These are phyloP conservation scores for Acanthamoeba triangularis DNA, from an alignment of 208 protist species.

Conservation along the genomic window DNA sequence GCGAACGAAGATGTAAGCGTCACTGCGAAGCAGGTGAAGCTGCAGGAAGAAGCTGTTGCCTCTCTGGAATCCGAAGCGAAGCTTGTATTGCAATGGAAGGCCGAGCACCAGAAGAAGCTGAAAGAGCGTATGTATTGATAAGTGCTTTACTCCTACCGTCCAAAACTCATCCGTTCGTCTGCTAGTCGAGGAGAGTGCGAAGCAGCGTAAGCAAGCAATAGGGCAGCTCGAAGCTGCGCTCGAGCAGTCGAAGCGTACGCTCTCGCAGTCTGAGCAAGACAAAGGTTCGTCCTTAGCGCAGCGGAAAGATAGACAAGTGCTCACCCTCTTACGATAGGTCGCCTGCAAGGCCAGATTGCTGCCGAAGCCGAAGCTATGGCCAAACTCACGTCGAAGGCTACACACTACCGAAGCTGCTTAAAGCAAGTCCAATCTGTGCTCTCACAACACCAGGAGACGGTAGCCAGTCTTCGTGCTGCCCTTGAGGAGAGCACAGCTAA, in stretches of 20 bases:
- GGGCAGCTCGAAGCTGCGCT: neutral
- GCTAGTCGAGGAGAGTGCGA: neutral
- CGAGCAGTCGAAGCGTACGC: neutral
- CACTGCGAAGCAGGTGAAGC: neutral
- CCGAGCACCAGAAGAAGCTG: neutral
- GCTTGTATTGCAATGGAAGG: constrained; percentile 10
- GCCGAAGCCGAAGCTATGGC: neutral
- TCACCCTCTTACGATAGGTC: neutral
- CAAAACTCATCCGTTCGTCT: neutral
- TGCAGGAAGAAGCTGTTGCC: neutral
- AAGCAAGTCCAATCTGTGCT: neutral
- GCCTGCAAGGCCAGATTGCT: neutral
- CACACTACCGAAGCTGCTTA: neutral
- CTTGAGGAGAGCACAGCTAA: neutral
- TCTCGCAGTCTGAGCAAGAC: neutral
- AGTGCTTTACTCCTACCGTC: neutral
- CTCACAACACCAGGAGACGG: neutral
- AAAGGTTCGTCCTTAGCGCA: neutral
- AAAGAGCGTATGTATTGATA: constrained; percentile 12
- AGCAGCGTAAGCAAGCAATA: neutral
- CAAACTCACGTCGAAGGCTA: neutral
- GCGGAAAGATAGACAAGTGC: neutral
- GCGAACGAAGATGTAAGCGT: neutral
- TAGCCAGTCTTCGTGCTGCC: neutral
- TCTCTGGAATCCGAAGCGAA: neutral